Percentiles rank a stretch among this genome's conserved stretches.
Conservation (phyloP, 2,329 filamentous ascomycete species). For the Zymoseptoria ardabiliae region DNA sequence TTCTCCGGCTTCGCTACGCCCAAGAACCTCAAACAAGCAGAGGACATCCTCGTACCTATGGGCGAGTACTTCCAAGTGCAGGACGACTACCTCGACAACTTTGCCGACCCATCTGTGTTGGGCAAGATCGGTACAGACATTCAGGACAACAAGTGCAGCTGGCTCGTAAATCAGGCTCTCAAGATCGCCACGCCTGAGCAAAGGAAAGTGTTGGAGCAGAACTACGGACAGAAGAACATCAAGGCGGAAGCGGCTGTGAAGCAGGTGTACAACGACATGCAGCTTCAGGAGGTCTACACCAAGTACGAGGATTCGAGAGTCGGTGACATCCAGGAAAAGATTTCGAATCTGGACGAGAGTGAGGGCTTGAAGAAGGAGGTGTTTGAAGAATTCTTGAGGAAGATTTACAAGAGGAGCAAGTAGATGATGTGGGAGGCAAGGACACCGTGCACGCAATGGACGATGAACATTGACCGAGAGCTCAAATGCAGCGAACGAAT, state of each 20-base stretch:
- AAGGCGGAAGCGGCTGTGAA: constrained; percentile 79
- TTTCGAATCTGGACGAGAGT: constrained; percentile 73
- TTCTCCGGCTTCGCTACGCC: constrained; percentile 77
- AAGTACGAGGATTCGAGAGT: constrained; percentile 87
- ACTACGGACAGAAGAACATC: constrained; percentile 89
- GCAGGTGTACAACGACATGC: constrained; percentile 77
- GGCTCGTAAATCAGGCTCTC: constrained; percentile 93
- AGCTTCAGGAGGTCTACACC: constrained; percentile 74
- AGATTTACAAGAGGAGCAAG: constrained; percentile 98
- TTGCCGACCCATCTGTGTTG: constrained; percentile 82
- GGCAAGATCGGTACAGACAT: constrained; percentile 99
- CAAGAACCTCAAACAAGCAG: constrained; percentile 79
- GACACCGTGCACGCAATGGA: too few relatives aligned
- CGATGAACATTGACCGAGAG: too few relatives aligned
- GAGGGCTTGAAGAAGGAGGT: constrained; percentile 83
- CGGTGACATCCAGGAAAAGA: constrained; percentile 66
- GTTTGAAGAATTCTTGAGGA: constrained; percentile 82
- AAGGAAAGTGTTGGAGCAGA: constrained; percentile 76
- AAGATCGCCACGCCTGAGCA: constrained; percentile 74
- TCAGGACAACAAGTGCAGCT: constrained; percentile 99
- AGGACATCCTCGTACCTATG: constrained; percentile 90
- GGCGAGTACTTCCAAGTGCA: constrained; percentile 99
- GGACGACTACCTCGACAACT: constrained; percentile 98
- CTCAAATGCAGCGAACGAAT: too few relatives aligned
- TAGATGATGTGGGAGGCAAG: constrained; percentile 40